Evolutionary conservation across 1,284 basidiomycete genomes (phyloP).

Genomic region (Malassezia pachydermatis): DNA sequence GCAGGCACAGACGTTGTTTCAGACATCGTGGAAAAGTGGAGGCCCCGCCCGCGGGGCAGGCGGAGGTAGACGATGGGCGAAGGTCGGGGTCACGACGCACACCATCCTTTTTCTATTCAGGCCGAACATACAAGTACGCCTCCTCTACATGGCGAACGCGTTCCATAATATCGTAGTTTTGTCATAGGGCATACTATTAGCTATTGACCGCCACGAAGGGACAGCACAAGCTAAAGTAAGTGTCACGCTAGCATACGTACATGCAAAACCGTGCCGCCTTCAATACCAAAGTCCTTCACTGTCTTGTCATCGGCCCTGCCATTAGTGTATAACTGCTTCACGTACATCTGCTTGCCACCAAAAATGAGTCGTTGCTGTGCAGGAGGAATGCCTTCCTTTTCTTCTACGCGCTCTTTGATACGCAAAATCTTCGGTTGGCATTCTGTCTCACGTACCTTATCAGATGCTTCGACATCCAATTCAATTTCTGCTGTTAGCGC

Average conservation of each 20-base stretch:
- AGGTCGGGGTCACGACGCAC: not conserved
- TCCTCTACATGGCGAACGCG: too few species aligned
- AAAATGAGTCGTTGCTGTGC: conserved; percentile 93
- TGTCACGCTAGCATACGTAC: conserved; percentile 26
- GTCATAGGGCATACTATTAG: too few species aligned
- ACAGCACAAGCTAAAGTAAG: conserved; percentile 32
- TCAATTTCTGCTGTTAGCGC: conserved; percentile 60
- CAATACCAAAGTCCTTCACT: conserved; percentile 45
- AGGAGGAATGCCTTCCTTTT: conserved; percentile 96
- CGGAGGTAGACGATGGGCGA: not conserved
- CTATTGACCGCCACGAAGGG: conserved; percentile 32
- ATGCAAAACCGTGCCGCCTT: conserved; percentile 46
- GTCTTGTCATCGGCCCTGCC: conserved; percentile 40
- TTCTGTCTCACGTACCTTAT: conserved; percentile 58
- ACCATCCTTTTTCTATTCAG: too few species aligned
- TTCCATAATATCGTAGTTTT: too few species aligned
- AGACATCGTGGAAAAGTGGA: conserved; percentile 1
- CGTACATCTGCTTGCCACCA: conserved; percentile 86
- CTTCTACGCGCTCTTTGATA: conserved; percentile 97
- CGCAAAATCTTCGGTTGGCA: conserved; percentile 63
- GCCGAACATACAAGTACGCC: too few species aligned
- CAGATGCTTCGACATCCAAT: conserved; percentile 83
- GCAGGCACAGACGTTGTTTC: not conserved
- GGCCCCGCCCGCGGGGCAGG: not conserved
- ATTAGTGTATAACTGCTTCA: conserved; percentile 36